Base-by-base conservation (phyloP, 2,329 filamentous ascomycete species). In the Lasiodiplodia citricola region DNA sequence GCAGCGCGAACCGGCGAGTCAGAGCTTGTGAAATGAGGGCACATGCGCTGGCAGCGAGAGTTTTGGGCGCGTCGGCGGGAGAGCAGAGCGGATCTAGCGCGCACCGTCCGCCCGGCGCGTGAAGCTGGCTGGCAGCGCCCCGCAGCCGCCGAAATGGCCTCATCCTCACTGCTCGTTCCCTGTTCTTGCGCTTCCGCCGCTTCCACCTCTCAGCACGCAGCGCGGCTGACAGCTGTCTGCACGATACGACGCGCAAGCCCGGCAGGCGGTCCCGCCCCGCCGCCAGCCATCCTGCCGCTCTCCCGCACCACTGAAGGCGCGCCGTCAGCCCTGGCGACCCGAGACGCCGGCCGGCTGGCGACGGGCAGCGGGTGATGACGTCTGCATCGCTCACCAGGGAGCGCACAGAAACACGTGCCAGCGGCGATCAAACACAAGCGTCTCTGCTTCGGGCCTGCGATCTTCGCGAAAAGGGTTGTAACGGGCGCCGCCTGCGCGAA, bases 81-180 rank as follows among this genome's bases (percentile, higher is more conserved):
- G 21, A 18, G 13, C 60, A 25, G n/a, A 38, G 28, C 60, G 60
- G 58, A 63, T 63, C 58, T 63, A 51, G 58, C 58, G 58, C 44
- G 58, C 58, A 51, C 58, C 58, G 58, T 37, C 58, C 44, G 58
- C 44, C 58, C 58, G 57, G 41, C 38, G 57, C 57, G 50, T 52
- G 50, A 52, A 52, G 50, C 25, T 14, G 51, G 51, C 51, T 13
- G 8, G 31, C 31, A 14, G 41, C 23, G 41, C 58, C 58, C 58
- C 58, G 58, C 58, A 63, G 41, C 58, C 58, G 58, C 58, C 58
- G 58, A 63, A 63, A 63, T 63, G 58, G 58, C 58, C 58, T 51
- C 58, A 63, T 63, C 58, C 25, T 35, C 31, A 28, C 57, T 28
- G 57, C 58, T 51, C 58, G 25, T 62, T 62, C 57, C 41, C 58